Evolutionary conservation across 306 rosid genomes (phyloP), one percentile per base, ranked within the genome.

Genomic region (Trifolium subterraneum): DNA sequence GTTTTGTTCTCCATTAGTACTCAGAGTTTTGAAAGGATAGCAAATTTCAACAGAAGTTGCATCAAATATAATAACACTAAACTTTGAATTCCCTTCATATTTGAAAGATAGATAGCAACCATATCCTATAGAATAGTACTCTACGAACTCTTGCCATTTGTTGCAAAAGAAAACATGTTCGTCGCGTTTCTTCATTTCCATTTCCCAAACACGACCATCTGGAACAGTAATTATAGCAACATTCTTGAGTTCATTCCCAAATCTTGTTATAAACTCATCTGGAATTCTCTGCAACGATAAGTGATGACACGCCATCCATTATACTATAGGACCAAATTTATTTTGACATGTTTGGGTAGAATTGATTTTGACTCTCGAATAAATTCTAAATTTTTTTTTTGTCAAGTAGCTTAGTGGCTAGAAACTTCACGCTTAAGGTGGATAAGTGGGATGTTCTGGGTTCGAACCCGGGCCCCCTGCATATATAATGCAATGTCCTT

Each of bases 61-160:
- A 56, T 81, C 84, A 63, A 70, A 75, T 56, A 81, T 81, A 13
- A 75, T 45, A 33, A 75, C 84, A 55, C 3, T 12, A 44, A 81
- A 81, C 2, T 70, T 27, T 22, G 84, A 81, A 44, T 64, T 56
- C 12, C 80, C 81, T 16, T 20, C 35, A 16, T 70, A 81, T 44
- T 29, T 60, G 48, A 81, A 81, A 25, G 59, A 16, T 6, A 81
- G 15, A 18, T 55, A 60, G 41, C 10, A 76, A 33, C 81, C 81
- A 47, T 42, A 64, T 12, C 64, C n/a, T 8, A 81, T 10, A 0
- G 71, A 81, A 42, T 81, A 75, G 45, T 70, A 56, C 13, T 70
- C 7, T 7, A 19, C 69, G 13, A 81, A 81, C 50, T 56, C 50
- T 27, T 38, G 58, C 84, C 81, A 76, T 31, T 47, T 23, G 16